Evolutionary conservation across 345 rosid species (phyloP).

Genomic region (Salix suchowensis): DNA sequence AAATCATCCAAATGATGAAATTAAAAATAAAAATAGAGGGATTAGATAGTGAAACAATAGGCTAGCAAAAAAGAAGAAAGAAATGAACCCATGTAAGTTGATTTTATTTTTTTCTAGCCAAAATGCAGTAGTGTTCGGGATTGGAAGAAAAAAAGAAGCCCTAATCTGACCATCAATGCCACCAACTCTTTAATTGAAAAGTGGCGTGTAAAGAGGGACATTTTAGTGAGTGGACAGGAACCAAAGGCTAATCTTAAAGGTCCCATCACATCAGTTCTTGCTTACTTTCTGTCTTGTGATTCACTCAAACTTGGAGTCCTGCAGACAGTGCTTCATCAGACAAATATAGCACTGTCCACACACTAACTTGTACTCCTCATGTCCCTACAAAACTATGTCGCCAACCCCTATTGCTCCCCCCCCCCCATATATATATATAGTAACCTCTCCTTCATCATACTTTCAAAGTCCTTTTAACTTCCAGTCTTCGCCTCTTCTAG

Average conservation of each 20-base stretch:
- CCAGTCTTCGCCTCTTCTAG: not conserved
- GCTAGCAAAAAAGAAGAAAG: no score
- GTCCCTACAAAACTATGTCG: slow-evolving; percentile 2
- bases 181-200: not conserved
- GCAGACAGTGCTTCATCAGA: not conserved
- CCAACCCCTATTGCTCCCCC: not conserved
- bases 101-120: no score
- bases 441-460: not conserved
- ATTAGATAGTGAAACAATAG: no score
- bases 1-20: no score
- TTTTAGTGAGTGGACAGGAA: not conserved
- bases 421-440: no score
- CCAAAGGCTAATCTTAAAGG: not conserved
- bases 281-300: not conserved
- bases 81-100: no score
- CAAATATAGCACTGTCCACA: not conserved
- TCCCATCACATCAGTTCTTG: not conserved
- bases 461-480: not conserved
- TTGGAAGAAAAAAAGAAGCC: not conserved
- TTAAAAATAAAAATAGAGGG: no score
- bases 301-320: not conserved
- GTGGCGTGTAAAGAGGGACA: not conserved
- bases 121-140: no score
- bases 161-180: not conserved
- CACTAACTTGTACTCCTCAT: not conserved